These are phyloP conservation scores for Jamesozyma jinghongensis DNA, from an alignment of 805 yeast species.

Conservation along the genomic window DNA sequence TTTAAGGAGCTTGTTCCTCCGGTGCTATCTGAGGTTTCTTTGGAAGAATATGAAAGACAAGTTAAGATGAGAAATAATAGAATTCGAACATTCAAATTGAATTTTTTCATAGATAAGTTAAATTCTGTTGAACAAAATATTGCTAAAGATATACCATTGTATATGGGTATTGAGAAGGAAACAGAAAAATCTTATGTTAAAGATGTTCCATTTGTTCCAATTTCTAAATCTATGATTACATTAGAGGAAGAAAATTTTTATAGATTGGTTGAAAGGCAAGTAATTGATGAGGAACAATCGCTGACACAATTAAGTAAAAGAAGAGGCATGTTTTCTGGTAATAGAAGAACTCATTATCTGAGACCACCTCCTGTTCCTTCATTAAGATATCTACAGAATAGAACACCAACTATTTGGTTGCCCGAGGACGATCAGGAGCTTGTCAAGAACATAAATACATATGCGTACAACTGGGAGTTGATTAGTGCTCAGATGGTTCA, in stretches of 20 bases:
- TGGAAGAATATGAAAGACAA: slow-evolving; percentile 21
- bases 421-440: slow-evolving; percentile 85
- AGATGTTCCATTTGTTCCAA: slow-evolving; percentile 39
- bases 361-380: slow-evolving; percentile 92
- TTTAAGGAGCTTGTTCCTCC: slow-evolving; percentile 20
- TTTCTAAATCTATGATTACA: slow-evolving; percentile 58
- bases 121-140: slow-evolving; percentile 29
- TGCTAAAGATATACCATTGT: slow-evolving; percentile 28
- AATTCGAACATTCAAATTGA: slow-evolving; percentile 29
- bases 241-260: slow-evolving; percentile 54
- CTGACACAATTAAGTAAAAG: slow-evolving; percentile 28
- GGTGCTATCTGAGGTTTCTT: slow-evolving; percentile 25
- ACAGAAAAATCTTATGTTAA: slow-evolving; percentile 14
- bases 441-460: slow-evolving; percentile 74
- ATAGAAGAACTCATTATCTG: slow-evolving; percentile 51
- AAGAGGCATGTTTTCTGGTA: slow-evolving; percentile 38
- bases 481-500: slow-evolving; percentile 73
- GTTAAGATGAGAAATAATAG: slow-evolving; percentile 3
- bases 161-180: slow-evolving; percentile 22
- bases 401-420: slow-evolving; percentile 93
- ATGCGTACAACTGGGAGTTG: slow-evolving; percentile 86
- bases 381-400: slow-evolving; percentile 62
- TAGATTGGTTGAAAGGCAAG: slow-evolving; percentile 45
- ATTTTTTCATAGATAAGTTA: slow-evolving; percentile 25
- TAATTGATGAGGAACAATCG: slow-evolving; percentile 35